Base-by-base conservation (phyloP, 176 grass and related monocot genomes). In the Chloris gayana region DNA sequence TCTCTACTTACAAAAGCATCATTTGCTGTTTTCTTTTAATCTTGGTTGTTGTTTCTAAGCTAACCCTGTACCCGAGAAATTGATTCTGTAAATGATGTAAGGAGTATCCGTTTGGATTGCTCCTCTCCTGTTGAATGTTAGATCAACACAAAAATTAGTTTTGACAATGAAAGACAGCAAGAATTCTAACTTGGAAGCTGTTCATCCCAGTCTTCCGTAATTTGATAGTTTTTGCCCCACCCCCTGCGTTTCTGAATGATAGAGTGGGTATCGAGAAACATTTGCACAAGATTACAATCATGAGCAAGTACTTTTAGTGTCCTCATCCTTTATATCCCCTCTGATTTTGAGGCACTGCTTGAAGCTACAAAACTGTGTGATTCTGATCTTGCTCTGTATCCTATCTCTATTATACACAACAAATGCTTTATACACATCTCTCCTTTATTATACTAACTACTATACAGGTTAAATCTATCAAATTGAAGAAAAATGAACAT, bases 391-490 rank as follows among this genome's bases (percentile, higher is more conserved):
- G 47, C 47, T 64, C 26, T 11, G 2, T 68, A 14, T 85, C 68
- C 73, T 6, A 32, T 54, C 82, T 74, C 73, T 6, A 25, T 54
- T 7, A 4, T 90, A 90, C 32, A 82, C 73, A 51, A 66, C 3
- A 78, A 44, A 74, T 74, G 66, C 4, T 7, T 59, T 82, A 67
- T 73, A 35, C 83, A 56, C 79, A 86, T 21, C 83, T 82, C 38
- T 49, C 5, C 39, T 73, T 85, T 89, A 62, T 61, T 61, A 21
- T 29, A 62, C 61, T 51, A 74, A 67, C 83, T 89, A 67, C 83
- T 89, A 63, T 86, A 86, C 79, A 89, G 38, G 68, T 83, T 78
- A 80, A 42, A 39, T 51, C 67, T 86, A 86, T 64, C 49, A 74
- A 6, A 29, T 2, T 61, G 21, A 63, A 9, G 47, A 72, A 34